Base-by-base conservation (phyloP, 257 asterid genomes). In the Buddleja alternifolia region DNA sequence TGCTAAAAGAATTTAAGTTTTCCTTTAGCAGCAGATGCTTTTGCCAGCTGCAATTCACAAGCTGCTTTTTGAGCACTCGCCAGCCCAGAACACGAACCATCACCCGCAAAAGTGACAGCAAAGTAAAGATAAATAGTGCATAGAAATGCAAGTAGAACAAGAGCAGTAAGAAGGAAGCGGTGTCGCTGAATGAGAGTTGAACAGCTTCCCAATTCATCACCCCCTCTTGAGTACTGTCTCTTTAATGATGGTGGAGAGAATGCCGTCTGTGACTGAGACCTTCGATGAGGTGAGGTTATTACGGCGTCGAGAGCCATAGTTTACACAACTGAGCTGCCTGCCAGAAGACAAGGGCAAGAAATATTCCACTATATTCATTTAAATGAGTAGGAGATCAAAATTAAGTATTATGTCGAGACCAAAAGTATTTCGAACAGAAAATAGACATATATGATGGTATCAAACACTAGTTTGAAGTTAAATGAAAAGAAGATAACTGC, bases 51-150 rank as follows among this genome's bases (percentile, higher is more conserved):
- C 56, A 71, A 52, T 10, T 40, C 55, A 40, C 69, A 71, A 0
- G 75, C n/a, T 32, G 62, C 46, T 20, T 23, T 59, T n/a, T 37
- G 62, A 54, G 69, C 61, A 60, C 80, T 78, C 0, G 75, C 69
- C 65, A 79, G 59, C 25, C 72, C 80, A 29, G 78, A 76, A 67
- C 87, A 82, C 11, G 84, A 32, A 58, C 65, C 65, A 14, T 32
- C 19, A 0, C 44, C 51, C 4, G 76, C 87, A 7, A 82, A 57
- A 34, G 84, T 82, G 66, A 79, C 73, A 1, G 87, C 87, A 58
- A 82, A 82, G 73, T 82, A 82, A 29, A 82, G 84, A 82, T 82
- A 82, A 20, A 79, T 40, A 7, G 76, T 73, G 84, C 82, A 82
- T 11, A 82, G 60, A 42, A 80, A 63, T 2, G 82, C 58, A 15